Conservation (phyloP, 169 alveolate genomes). For the Amoebophrya sp. region DNA sequence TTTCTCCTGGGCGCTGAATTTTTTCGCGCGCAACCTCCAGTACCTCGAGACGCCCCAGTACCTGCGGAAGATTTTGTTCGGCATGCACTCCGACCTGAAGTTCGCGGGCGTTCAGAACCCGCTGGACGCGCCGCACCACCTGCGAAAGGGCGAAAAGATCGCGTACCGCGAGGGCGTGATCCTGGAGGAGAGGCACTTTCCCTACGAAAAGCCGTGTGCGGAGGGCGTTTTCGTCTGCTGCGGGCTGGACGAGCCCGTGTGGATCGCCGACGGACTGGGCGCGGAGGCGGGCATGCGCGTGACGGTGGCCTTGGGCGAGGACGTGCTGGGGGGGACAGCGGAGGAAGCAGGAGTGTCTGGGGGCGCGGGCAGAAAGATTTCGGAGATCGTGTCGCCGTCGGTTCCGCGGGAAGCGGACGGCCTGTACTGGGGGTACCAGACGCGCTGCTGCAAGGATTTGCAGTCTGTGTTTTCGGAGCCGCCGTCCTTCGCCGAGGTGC, state of each 20-base stretch:
- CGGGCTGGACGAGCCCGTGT: conserved; percentile 27
- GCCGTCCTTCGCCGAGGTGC: not conserved
- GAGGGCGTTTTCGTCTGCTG: conserved; percentile 20
- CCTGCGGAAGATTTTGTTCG: conserved; percentile 74
- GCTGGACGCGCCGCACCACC: conserved; percentile 96
- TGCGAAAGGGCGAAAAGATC: conserved; percentile 81
- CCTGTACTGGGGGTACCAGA: conserved; percentile 29
- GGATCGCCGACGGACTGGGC: not conserved
- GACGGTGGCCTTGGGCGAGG: not conserved
- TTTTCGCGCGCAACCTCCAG: conserved; percentile 78
- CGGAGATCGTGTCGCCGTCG: conserved; percentile 15
- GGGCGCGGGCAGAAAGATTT: not conserved
- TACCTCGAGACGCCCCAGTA: conserved; percentile 97
- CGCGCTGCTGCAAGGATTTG: not conserved
- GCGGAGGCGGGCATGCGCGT: not conserved
- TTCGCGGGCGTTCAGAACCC: conserved; percentile 94
- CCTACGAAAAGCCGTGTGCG: not conserved
- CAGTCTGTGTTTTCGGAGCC: not conserved
- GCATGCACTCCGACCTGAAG: conserved; percentile 52
- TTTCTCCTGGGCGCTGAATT: conserved; percentile 51
- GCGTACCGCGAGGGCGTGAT: conserved; percentile 52
- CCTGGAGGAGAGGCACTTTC: not conserved
- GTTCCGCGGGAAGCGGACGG: conserved; percentile 21
- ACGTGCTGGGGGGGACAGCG: not conserved
- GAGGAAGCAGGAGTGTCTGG: not conserved